phyloP scores from a whole-genome alignment of 495 filamentous ascomycete genomes.

The Annulohypoxylon moriforme region DNA sequence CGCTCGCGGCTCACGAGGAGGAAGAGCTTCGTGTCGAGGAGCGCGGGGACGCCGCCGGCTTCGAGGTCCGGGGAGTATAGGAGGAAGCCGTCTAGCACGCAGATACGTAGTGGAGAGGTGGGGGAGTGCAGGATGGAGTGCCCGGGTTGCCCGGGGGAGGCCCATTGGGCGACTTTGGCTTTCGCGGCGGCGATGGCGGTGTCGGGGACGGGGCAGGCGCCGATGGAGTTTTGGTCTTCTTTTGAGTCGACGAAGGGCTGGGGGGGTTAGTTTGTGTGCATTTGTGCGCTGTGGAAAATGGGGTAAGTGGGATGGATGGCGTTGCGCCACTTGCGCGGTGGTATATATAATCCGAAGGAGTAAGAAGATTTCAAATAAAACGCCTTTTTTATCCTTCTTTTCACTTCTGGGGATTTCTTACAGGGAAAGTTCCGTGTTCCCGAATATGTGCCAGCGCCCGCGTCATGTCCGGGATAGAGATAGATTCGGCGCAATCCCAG shows the following conservation, averaged over 20 bases:
- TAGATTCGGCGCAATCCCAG: conserved; percentile 85
- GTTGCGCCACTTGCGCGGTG: not conserved
- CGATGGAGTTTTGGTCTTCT: conserved; percentile 79
- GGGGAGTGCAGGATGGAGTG: conserved; percentile 42
- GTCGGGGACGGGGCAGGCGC: conserved; percentile 58
- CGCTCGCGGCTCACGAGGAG: conserved; percentile 69
- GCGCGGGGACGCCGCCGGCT: conserved; percentile 56
- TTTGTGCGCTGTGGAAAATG: conserved; percentile 3
- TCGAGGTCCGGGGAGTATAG: conserved; percentile 68
- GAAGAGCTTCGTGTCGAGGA: conserved; percentile 81
- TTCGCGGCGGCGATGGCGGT: conserved; percentile 53
- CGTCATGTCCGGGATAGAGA: conserved; percentile 74
- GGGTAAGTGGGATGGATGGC: not conserved
- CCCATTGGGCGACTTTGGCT: conserved; percentile 56
- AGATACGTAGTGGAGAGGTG: conserved; percentile 57
- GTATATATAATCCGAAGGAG: conserved; percentile 16
- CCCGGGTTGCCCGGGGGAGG: conserved; percentile 49
- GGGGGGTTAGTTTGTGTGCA: conserved; percentile 31
- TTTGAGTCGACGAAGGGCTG: conserved; percentile 71
- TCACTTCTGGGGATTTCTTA: conserved; percentile 43
- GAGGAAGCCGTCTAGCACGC: conserved; percentile 84
- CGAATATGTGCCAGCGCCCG: conserved; percentile 71
- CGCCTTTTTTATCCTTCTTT: too few species aligned
- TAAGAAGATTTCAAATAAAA: not conserved
- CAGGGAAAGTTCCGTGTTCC: conserved; percentile 71